A percentile compares a stretch with the other conserved stretches of the same genome.
Evolutionary conservation across 2,329 filamentous ascomycete genomes (phyloP).

Genomic region (Neonectria magnoliae): DNA sequence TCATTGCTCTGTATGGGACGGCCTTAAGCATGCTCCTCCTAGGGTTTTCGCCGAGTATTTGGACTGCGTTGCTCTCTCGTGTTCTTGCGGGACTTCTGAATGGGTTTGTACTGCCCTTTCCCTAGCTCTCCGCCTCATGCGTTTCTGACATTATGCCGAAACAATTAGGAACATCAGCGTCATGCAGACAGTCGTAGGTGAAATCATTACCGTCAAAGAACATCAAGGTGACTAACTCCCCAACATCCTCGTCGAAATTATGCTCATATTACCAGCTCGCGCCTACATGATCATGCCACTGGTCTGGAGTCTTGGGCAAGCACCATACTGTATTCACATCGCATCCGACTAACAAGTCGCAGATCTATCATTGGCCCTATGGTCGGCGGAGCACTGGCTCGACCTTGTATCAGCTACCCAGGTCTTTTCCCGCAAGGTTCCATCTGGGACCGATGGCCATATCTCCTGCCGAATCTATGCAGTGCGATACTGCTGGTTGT

Average conservation of each 20-base stretch:
- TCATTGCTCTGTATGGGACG: conserved; percentile 88
- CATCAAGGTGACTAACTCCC: conserved; percentile 77
- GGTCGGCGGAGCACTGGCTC: conserved; percentile 88
- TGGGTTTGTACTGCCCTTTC: conserved; percentile 68
- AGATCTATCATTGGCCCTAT: conserved; percentile 92
- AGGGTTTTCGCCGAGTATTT: conserved; percentile 85
- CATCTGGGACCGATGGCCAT: conserved; percentile 88
- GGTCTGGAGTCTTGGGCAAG: conserved; percentile 93
- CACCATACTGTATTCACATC: conserved; percentile 21
- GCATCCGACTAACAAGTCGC: conserved; percentile 42
- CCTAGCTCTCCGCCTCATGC: neutral
- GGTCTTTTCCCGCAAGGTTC: conserved; percentile 74
- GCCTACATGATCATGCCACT: conserved; percentile 98
- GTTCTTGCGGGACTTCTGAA: conserved; percentile 92
- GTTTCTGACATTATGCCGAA: conserved; percentile 18
- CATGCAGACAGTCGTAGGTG: conserved; percentile 92
- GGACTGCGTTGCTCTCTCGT: conserved; percentile 84
- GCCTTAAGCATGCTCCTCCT: conserved; percentile 95
- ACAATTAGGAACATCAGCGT: conserved; percentile 85
- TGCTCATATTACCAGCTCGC: conserved; percentile 65
- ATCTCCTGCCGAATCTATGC: conserved; percentile 91
- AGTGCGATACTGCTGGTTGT: conserved; percentile 79
- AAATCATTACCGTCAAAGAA: conserved; percentile 91
- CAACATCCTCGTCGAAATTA: neutral
- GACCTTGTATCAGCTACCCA: conserved; percentile 86